Evolutionary conservation across 176 grass and related monocot genomes (phyloP).

Genomic region (Aechmea fasciata): DNA sequence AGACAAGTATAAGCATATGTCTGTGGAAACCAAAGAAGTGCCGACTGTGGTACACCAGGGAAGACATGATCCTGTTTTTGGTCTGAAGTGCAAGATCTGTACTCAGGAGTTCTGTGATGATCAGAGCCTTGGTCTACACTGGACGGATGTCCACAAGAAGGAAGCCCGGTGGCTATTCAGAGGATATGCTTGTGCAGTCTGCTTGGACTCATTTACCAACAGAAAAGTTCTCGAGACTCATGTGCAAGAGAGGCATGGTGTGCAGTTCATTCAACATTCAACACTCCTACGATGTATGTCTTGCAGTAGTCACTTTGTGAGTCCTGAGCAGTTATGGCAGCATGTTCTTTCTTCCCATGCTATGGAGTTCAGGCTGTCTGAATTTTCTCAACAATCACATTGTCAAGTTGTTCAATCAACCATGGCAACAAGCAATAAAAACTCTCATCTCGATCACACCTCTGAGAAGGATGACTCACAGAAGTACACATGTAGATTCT

Average conservation of each 20-base stretch:
- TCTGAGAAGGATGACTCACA: slow-evolving; percentile 38
- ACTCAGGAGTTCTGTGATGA: slow-evolving; percentile 55
- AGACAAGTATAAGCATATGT: slow-evolving; percentile 36
- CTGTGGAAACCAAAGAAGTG: slow-evolving; percentile 29
- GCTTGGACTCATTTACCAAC: slow-evolving; percentile 85
- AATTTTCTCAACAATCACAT: slow-evolving; percentile 34
- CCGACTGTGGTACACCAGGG: slow-evolving; percentile 18
- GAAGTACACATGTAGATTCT: slow-evolving; percentile 62
- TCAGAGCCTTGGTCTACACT: slow-evolving; percentile 65
- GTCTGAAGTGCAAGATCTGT: slow-evolving; percentile 81
- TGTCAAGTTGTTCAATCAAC: slow-evolving; percentile 32
- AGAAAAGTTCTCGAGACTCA: slow-evolving; percentile 86
- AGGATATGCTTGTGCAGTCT: slow-evolving; percentile 92
- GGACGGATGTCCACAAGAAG: slow-evolving; percentile 78
- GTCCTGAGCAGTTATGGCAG: slow-evolving; percentile 75
- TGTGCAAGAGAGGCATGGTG: slow-evolving; percentile 70
- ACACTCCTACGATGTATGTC: slow-evolving; percentile 75
- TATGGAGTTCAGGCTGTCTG: slow-evolving; percentile 50
- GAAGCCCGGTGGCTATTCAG: slow-evolving; percentile 87
- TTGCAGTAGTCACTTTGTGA: slow-evolving; percentile 73
- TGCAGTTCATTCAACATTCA: slow-evolving; percentile 76
- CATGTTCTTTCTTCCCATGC: slow-evolving; percentile 80
- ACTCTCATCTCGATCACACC: slow-evolving; percentile 28
- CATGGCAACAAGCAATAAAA: slow-evolving; percentile 32
- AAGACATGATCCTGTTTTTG: slow-evolving; percentile 20